phyloP scores from a whole-genome alignment of 2,329 filamentous ascomycete species.

The Conoideocrella luteorostrata region DNA sequence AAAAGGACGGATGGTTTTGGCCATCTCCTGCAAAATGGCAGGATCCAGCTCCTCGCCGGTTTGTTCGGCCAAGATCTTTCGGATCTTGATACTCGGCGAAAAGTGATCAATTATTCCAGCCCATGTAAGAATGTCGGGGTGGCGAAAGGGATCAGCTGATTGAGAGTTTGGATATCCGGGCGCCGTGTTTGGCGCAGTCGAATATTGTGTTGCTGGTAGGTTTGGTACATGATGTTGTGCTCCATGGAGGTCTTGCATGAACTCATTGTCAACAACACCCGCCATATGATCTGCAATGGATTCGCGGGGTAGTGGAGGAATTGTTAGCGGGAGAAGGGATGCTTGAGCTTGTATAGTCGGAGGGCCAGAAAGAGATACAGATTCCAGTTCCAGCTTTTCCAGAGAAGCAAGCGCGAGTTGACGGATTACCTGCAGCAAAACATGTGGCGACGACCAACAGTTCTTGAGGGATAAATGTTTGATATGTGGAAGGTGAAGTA shows the following conservation, averaged over 20 bases:
- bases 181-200: too few relatives aligned
- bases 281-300: too few relatives aligned
- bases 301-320: too few relatives aligned
- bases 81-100: slow-evolving; percentile 28
- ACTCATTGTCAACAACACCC: too few relatives aligned
- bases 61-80: neutral
- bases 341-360: slow-evolving; percentile 22
- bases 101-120: slow-evolving; percentile 36
- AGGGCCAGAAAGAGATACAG: slow-evolving; percentile 55
- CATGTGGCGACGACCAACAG: slow-evolving; percentile 59
- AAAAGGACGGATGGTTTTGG: neutral
- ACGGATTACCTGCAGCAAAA: slow-evolving; percentile 46
- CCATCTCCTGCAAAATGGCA: neutral
- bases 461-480: slow-evolving; percentile 58
- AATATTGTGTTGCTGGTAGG: too few relatives aligned
- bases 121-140: slow-evolving; percentile 32
- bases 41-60: neutral
- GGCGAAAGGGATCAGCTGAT: slow-evolving; percentile 16
- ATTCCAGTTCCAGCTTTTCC: slow-evolving; percentile 51
- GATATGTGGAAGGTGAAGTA: slow-evolving; percentile 50
- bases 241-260: too few relatives aligned
- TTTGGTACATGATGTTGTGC: too few relatives aligned
- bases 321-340: too few relatives aligned
- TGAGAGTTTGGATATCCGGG: too few relatives aligned
- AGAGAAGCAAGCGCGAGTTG: slow-evolving; percentile 41